Evolutionary conservation across 2,329 filamentous ascomycete genomes (phyloP), one percentile per base, ranked within the genome.

Genomic region (Aureobasidium sp.): DNA sequence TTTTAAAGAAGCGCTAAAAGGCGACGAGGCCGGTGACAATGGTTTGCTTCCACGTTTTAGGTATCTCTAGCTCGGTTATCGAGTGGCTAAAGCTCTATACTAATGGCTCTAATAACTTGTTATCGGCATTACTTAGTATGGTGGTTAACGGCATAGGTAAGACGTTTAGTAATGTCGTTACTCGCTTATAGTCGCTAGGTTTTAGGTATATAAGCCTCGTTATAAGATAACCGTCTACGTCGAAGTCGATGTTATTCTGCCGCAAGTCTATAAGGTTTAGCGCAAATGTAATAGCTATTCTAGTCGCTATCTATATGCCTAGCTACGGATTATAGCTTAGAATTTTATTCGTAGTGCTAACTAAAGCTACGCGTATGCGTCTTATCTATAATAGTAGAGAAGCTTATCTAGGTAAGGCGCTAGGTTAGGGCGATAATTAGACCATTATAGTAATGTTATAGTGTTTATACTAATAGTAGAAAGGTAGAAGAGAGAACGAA

Each of bases 1-100:
- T 95, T 40, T 82, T 77, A 68, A 88, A 83, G 77, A 90, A 96
- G 58, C 83, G 81, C 84, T 85, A 87, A 70, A 89, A 90, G 0
- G 83, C 81, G 31, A 79, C 76, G 14, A 85, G 69, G 2, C 47
- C 50, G 19, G 39, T 37, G 5, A 37, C 5, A 11, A 48, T 49
- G 2, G 57, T 50, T 15, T 40, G 44, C 15, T 31, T 31, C 57
- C 57, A 60, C 7, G 45, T 49, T 22, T 50, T 60, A 11, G 54
- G 31, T 12, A 14, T 29, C 4, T 47, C 54, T 12, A 31, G 6
- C 5, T 37, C 15, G 3, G 39, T 9, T 27, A n/a, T 37, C 3
- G 54, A 48, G 7, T 24, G 12, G n/a, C 14, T 22, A 11, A 31
- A 27, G 54, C 14, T 58, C 29, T 48, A 14, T n/a, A 58, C 9